phyloP scores from a whole-genome alignment of 2,329 filamentous ascomycete species.

The Zymoseptoria tritici region DNA sequence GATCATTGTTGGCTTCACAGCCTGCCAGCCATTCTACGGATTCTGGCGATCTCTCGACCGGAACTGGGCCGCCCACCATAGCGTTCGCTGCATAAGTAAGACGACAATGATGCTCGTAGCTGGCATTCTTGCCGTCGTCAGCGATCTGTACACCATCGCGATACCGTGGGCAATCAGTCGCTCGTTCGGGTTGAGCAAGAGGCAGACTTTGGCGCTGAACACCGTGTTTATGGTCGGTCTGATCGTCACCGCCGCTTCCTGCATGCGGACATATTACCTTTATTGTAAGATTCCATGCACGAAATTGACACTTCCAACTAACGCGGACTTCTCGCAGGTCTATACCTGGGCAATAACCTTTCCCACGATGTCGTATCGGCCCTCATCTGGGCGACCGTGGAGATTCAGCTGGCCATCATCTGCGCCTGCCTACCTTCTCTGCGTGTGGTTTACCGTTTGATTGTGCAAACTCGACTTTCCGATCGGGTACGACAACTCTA shows the following conservation, averaged over 20 bases:
- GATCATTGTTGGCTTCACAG: constrained; percentile 13
- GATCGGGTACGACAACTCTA: background rate
- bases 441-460: constrained; percentile 22
- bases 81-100: constrained; percentile 13
- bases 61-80: constrained; percentile 3
- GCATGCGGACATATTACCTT: constrained; percentile 20
- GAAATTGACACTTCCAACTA: constrained; percentile 21
- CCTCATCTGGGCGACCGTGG: constrained; percentile 19
- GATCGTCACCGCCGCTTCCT: constrained; percentile 21
- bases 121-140: constrained; percentile 17
- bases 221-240: constrained; percentile 19
- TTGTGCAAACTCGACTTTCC: background rate
- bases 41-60: constrained; percentile 17
- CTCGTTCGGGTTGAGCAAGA: constrained; percentile 15
- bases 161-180: constrained; percentile 20
- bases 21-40: constrained; percentile 19
- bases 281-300: constrained; percentile 12
- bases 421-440: constrained; percentile 26
- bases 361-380: too few species aligned
- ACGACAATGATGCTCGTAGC: constrained; percentile 5
- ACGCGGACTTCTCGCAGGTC: constrained; percentile 19
- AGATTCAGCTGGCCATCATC: constrained; percentile 26
- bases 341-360: too few species aligned
- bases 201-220: constrained; percentile 20
- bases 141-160: constrained; percentile 20